Base-by-base conservation (phyloP, 2,329 filamentous ascomycete species). In the Karstenula rhodostoma region DNA sequence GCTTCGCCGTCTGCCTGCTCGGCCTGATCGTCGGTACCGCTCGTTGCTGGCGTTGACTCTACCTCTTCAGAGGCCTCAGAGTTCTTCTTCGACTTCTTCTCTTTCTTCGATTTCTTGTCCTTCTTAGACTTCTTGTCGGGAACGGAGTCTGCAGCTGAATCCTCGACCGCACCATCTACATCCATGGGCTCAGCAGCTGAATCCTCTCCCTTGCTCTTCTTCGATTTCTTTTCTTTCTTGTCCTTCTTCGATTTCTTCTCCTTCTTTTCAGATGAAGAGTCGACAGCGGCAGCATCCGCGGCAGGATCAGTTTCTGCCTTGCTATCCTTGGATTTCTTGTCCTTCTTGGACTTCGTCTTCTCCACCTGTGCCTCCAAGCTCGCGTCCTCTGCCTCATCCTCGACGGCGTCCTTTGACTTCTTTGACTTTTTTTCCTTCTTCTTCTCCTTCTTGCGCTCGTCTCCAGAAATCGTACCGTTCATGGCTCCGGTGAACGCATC, bases 191-290 rank as follows among this genome's bases (percentile, higher is more conserved):
- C 60, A 29, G 60, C 50, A 17, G 42, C 47, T 37, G 69, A 59
- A 23, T 43, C 50, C 17, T 46, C 33, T 32, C 51, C 59, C 40
- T 67, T 65, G 53, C 42, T 58, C 33, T 54, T 40, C 25, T 44
- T 54, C 17, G 44, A 40, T 51, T 61, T 62, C 61, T 66, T 69
- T 6, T 63, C 60, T 40, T 70, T 67, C 57, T 71, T 69, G 13
- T 57, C 63, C 56, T 72, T 73, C 47, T 73, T 71, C 0, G 58
- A 59, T 50, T 73, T 68, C 56, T 72, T 71, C 2, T 67, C 65
- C 52, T 70, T 73, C 56, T 72, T 73, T 0, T 63, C 56, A 44
- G 67, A 66, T 58, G 70, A 70, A 60, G 67, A 65, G 6, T 62
- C 59, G 55, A 68, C 67, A 27, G 52, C 46, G 42, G 49, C 44